A percentile compares a stretch with the other conserved stretches of the same genome.
These are phyloP conservation scores for Boletus reticuloceps DNA, from an alignment of 768 basidiomycete species.

Conservation along the genomic window DNA sequence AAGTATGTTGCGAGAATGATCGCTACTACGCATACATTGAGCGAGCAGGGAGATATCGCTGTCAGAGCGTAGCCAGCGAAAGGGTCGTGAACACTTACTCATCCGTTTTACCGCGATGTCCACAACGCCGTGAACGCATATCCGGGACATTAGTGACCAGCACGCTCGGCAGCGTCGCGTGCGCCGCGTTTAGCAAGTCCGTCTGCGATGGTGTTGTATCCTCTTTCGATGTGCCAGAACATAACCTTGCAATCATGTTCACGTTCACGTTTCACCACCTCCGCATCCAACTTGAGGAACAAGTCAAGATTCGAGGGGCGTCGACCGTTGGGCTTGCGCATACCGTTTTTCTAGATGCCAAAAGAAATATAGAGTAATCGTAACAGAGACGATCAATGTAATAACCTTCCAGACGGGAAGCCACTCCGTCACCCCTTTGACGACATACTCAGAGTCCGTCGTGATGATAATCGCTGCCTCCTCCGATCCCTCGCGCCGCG, in stretches of 20 bases:
- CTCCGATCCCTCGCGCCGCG: not conserved
- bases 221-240: constrained; percentile 26
- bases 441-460: constrained; percentile 35
- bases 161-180: not conserved
- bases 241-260: constrained; percentile 10
- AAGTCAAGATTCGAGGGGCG: constrained; percentile 6
- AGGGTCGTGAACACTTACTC: no score
- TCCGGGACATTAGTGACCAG: not conserved
- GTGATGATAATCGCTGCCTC: constrained; percentile 14
- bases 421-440: constrained; percentile 35
- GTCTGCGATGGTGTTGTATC: constrained; percentile 26
- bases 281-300: constrained; percentile 1
- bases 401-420: constrained; percentile 31
- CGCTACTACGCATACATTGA: not conserved
- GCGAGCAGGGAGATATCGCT: no score
- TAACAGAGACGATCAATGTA: not conserved
- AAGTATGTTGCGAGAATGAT: not conserved
- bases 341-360: not conserved
- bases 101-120: no score
- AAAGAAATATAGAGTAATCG: not conserved
- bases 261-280: not conserved
- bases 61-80: no score
- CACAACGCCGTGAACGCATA: no score
- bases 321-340: not conserved
- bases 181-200: constrained; percentile 16